Evolutionary conservation across 805 yeast species (phyloP), one percentile per base, ranked within the genome.

Genomic region (Kazachstania kunashirensis): DNA sequence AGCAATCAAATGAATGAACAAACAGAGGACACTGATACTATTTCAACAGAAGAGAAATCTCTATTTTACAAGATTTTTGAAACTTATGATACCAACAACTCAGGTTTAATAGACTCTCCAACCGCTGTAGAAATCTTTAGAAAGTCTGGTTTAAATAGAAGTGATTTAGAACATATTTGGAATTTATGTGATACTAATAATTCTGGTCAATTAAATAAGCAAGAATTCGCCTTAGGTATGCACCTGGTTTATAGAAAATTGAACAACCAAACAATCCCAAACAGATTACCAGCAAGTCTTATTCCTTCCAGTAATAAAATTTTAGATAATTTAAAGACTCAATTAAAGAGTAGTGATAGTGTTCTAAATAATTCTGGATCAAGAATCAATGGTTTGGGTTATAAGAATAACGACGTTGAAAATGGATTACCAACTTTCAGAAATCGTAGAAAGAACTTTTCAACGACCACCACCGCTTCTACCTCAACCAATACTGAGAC

Each of bases 171-270:
- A 59, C 70, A 77, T 29, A 86, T 92, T 44, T 89, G 98, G 98
- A 83, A 76, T 33, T 68, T 89, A 46, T 75, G 88, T 38, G 97
- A 92, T 57, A 72, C 79, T 12, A 77, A 79, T 38, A 82, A 86
- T 57, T 71, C 80, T 38, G 96, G 96, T 4, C 77, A 74, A 53
- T 73, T 89, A 47, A 83, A 84, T 56, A 77, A 75, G 50, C 96
- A 89, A 56, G 95, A 85, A 58, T 92, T 89, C 64, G 81, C 95
- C 0, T 86, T 92, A 24, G 96, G 97, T 23, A 92, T 89, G 97
- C 96, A 94, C 67, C 68, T 89, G 41, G 89, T 89, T 30, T 89
- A 92, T 62, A 75, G 96, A 57, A 73, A 89, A 44, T 65, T 89
- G 54, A 88, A 86, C 53, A 96, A 96, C 2, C 76, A 74, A 45